Evolutionary conservation across 2,329 filamentous ascomycete genomes (phyloP).

Genomic region (Exophiala sideris): DNA sequence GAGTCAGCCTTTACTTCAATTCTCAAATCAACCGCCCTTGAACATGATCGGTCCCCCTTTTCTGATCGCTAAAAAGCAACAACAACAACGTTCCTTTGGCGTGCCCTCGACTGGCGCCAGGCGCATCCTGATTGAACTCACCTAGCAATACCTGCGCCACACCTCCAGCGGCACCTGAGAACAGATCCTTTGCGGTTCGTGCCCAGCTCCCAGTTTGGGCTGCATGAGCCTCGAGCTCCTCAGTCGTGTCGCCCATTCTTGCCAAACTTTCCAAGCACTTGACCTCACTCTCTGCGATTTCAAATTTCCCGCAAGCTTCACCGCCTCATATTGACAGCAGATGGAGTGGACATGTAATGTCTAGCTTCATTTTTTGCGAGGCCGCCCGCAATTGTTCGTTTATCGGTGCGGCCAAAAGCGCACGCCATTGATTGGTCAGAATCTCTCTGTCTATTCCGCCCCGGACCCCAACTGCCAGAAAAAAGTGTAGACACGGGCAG

Average conservation of each 20-base stretch:
- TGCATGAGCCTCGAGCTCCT: slow-evolving; percentile 18
- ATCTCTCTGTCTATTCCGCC: neutral
- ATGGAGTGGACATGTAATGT: neutral
- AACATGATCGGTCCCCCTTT: slow-evolving; percentile 10
- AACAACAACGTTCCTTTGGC: neutral
- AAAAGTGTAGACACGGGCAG: slow-evolving; percentile 1
- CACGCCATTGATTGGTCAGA: neutral
- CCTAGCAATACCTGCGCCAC: slow-evolving; percentile 91
- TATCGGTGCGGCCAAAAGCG: slow-evolving; percentile 1
- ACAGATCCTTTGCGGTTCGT: slow-evolving; percentile 81
- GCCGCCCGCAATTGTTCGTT: slow-evolving; percentile 9
- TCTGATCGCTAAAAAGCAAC: no score
- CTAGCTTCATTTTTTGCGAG: neutral
- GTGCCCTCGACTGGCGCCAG: neutral
- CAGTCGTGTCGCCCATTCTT: slow-evolving; percentile 17
- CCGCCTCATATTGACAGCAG: slow-evolving; percentile 2
- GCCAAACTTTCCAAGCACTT: slow-evolving; percentile 1
- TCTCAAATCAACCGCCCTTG: neutral
- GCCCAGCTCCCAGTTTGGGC: slow-evolving; percentile 39
- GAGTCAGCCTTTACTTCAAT: slow-evolving; percentile 4
- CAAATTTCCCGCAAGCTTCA: neutral
- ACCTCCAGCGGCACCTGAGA: slow-evolving; percentile 85
- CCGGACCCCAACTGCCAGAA: neutral
- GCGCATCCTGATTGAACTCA: slow-evolving; percentile 47
- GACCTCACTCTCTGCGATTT: slow-evolving; percentile 1